These are phyloP conservation scores for Neoboletus subvelutipes DNA, from an alignment of 768 basidiomycete genomes.

Conservation along the genomic window DNA sequence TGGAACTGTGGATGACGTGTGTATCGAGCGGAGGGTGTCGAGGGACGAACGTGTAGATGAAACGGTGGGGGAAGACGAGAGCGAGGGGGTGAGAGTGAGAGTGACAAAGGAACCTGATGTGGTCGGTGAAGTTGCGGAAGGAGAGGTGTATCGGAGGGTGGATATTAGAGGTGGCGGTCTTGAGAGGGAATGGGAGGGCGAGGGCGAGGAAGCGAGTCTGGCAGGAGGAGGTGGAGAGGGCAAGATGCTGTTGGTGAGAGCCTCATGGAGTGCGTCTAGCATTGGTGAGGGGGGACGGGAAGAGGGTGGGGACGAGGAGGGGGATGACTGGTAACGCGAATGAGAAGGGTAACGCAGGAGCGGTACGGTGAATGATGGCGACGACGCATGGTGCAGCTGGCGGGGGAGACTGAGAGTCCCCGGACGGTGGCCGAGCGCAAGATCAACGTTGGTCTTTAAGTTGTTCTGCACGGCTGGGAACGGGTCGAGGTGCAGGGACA, in stretches of 20 bases:
- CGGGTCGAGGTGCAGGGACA: conserved; percentile 4
- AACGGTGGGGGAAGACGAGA: conserved; percentile 25
- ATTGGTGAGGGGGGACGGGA: conserved; percentile 39
- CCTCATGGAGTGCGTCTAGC: conserved; percentile 44
- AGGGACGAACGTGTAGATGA: conserved; percentile 46
- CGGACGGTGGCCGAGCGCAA: conserved; percentile 1
- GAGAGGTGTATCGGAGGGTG: conserved; percentile 58
- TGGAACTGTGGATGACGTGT: conserved; percentile 30
- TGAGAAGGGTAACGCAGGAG: conserved; percentile 19
- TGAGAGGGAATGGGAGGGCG: conserved; percentile 32
- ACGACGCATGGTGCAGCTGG: conserved; percentile 11
- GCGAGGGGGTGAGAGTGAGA: conserved; percentile 16
- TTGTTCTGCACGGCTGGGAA: neutral
- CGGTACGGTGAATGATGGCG: conserved; percentile 10
- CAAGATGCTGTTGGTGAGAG: conserved; percentile 41
- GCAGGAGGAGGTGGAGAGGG: conserved; percentile 46
- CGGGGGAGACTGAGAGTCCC: conserved; percentile 17
- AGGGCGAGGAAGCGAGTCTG: conserved; percentile 39
- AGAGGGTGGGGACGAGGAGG: conserved; percentile 2
- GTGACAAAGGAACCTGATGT: conserved; percentile 21
- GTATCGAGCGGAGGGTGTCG: conserved; percentile 53
- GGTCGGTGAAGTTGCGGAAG: conserved; percentile 57
- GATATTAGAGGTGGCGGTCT: conserved; percentile 54
- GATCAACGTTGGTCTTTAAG: neutral
- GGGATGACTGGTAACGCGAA: neutral